Percentiles rank a stretch among this genome's conserved stretches.
Evolutionary conservation across 2,329 filamentous ascomycete species (phyloP).

Genomic region (Colletotrichum kahawae): DNA sequence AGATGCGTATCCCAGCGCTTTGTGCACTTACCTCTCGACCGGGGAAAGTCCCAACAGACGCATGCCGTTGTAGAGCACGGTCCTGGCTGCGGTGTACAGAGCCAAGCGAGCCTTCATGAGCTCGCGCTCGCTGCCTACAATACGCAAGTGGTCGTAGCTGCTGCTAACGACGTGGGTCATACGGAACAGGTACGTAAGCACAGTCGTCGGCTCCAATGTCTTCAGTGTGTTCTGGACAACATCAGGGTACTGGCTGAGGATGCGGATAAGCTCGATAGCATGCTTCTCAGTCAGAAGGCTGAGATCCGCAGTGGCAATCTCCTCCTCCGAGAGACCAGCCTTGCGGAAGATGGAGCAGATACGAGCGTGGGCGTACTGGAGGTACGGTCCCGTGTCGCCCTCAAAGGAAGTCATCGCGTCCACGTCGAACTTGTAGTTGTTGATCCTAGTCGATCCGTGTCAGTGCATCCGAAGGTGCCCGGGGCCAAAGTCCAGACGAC

Average conservation of each 20-base stretch:
- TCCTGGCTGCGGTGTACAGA: constrained; percentile 76
- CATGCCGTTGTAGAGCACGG: constrained; percentile 85
- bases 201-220: constrained; percentile 75
- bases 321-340: constrained; percentile 57
- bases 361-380: constrained; percentile 83
- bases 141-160: constrained; percentile 82
- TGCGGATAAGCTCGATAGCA: constrained; percentile 74
- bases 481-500: constrained; percentile 27
- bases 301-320: constrained; percentile 69
- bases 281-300: constrained; percentile 73
- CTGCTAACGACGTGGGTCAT: constrained; percentile 82
- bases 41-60: constrained; percentile 77
- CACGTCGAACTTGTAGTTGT: constrained; percentile 74
- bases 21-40: constrained; percentile 55
- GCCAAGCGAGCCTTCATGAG: constrained; percentile 76
- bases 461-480: constrained; percentile 22
- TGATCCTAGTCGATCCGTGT: constrained; percentile 48
- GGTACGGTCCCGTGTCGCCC: constrained; percentile 83
- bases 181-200: constrained; percentile 75
- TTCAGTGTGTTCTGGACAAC: constrained; percentile 83
- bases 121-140: constrained; percentile 79
- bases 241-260: constrained; percentile 85
- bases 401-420: constrained; percentile 58
- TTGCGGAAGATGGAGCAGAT: constrained; percentile 68
- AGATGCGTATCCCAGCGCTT: not conserved